These are phyloP conservation scores for Chrysanthemum makinoi DNA, from an alignment of 129 eudicot species.

Conservation along the genomic window DNA sequence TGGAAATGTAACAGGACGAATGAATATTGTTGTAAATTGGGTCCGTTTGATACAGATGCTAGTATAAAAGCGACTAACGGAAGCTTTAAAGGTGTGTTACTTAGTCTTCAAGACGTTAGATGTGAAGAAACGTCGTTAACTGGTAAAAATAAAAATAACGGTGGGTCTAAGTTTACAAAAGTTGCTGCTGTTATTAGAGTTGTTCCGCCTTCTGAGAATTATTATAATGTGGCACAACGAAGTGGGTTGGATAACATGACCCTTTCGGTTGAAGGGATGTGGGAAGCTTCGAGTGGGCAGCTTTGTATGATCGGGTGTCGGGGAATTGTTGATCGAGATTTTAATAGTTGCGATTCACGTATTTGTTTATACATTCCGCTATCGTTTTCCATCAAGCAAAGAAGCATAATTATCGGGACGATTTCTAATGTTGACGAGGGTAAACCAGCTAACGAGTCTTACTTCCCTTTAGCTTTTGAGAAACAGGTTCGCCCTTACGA, in stretches of 20 bases:
- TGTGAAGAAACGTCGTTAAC: constrained; percentile 43
- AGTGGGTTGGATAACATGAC: constrained; percentile 82
- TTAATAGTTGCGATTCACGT: constrained; percentile 59
- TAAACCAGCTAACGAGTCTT: constrained; percentile 27
- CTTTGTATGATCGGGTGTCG: constrained; percentile 93
- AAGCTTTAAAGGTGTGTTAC: constrained; percentile 62
- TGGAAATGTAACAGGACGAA: constrained; percentile 87
- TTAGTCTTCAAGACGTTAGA: constrained; percentile 70
- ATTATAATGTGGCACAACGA: constrained; percentile 57
- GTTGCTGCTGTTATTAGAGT: constrained; percentile 73
- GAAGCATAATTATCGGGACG: constrained; percentile 73
- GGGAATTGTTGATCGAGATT: constrained; percentile 35
- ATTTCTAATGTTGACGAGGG: constrained; percentile 49
- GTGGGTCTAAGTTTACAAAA: constrained; percentile 23
- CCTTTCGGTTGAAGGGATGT: constrained; percentile 82
- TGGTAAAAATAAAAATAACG: constrained; percentile 15
- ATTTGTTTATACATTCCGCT: constrained; percentile 82
- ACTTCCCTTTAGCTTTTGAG: constrained; percentile 69
- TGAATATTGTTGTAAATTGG: constrained; percentile 64
- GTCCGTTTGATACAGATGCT: constrained; percentile 62
- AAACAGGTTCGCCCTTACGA: constrained; percentile 62
- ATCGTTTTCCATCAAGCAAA: constrained; percentile 72
- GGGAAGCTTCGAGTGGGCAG: constrained; percentile 90
- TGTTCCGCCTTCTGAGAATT: constrained; percentile 54
- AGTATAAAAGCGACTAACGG: constrained; percentile 66